phyloP scores from a whole-genome alignment of 345 rosid species.

The Eucalyptus marginata region DNA sequence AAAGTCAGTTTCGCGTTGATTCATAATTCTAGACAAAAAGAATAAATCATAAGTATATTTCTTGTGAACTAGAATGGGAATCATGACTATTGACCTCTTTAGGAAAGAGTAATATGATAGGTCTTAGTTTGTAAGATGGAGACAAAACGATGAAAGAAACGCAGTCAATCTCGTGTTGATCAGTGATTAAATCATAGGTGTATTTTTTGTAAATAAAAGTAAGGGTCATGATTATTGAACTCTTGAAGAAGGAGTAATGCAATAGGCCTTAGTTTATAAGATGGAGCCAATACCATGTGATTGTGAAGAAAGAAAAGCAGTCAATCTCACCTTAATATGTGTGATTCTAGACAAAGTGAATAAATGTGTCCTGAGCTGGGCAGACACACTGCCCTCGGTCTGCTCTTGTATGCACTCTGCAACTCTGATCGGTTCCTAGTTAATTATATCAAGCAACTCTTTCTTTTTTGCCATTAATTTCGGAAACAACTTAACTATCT shows the following conservation, averaged over 20 bases:
- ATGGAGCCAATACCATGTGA: neutral
- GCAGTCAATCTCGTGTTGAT: neutral
- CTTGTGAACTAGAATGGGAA: neutral
- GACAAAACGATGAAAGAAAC: neutral
- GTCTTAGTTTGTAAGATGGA: neutral
- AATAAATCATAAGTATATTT: no score
- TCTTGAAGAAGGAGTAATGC: neutral
- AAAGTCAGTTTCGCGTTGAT: no score
- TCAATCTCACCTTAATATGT: neutral
- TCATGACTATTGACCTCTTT: neutral
- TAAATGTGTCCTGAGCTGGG: neutral
- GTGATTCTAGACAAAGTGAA: neutral
- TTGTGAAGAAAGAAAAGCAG: neutral
- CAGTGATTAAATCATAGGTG: neutral
- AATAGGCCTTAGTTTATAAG: neutral
- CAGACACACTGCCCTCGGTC: neutral
- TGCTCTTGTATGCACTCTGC: neutral
- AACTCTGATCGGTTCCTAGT: neutral
- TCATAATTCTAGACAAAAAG: no score
- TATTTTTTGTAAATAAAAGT: neutral
- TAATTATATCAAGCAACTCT: neutral
- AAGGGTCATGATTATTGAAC: neutral
- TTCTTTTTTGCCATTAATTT: neutral
- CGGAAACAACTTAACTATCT: neutral
- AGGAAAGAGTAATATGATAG: neutral